Base-by-base conservation (phyloP, 495 filamentous ascomycete genomes). In the Aspergillus cavernicola region DNA sequence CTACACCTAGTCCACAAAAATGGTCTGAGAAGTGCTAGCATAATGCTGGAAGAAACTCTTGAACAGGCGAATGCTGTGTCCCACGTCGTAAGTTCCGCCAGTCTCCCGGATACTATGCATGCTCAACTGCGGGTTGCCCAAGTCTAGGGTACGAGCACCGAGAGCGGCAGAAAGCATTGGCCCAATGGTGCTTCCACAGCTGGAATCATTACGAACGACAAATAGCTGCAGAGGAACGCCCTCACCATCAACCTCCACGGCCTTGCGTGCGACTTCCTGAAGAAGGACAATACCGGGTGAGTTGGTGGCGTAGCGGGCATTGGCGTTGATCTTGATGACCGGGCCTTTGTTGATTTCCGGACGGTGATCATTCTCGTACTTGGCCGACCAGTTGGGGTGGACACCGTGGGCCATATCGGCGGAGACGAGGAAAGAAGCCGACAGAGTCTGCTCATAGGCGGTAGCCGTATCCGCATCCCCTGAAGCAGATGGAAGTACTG, bases 21-120 rank as follows among this genome's bases (percentile, higher is more conserved):
- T 89, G 64, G 81, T 92, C 55, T 79, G 70, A 65, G 95, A 87
- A 64, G 96, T 65, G 60, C 85, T 83, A 12, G 84, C 85, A 68
- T 87, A 97, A 61, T 88, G 79, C 59, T 85, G 74, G 69, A 96
- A 89, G 71, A 97, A 99, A 53, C 84, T 83, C 52, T 87, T 83
- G 70, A 99, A 96, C 40, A 99, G 70, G 60, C 85, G 83, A 55
- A 95, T 85, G 0, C 88, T 86, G 70, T 95, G 82, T 57, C 88
- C 90, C 6, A 99, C 85, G 76, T 99, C 93, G 54, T 90, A 80
- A 1, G 81, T 84, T 9, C 92, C 92, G 4, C 85, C 87, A 32
- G 87, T 96, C 79, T 99, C 93, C 32, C 93, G 80, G 60, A 97
- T 96, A 64, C 87, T 92, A 68, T 99, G 93, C 93, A 99, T 99